Evolutionary conservation across 2,329 filamentous ascomycete species (phyloP), one percentile per base, ranked within the genome.

Genomic region (Exophiala spinifera): DNA sequence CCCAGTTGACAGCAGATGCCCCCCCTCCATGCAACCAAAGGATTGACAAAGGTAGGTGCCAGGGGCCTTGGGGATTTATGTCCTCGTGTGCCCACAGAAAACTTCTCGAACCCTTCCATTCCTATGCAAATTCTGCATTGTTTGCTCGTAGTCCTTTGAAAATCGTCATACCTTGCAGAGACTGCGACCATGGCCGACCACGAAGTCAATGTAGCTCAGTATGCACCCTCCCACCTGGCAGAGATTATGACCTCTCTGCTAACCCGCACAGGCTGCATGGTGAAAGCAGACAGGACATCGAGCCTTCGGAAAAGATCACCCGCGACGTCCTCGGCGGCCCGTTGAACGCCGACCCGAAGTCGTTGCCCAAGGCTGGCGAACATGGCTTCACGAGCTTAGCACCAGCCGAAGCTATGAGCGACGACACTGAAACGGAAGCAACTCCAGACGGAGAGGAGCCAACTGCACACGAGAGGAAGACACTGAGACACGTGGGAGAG

Each of bases 371-470:
- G 3, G 79, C 80, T 55, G 77, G 78, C 45, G 74, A 74, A 48
- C 78, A 82, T 64, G 79, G 80, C 46, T 82, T 70, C 20, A 72
- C 78, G 1, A 70, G 76, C 15, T 80, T 83, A 67, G 76, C 73
- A 67, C 67, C 62, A 20, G 73, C 80, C 82, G 67, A 15, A 11
- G 33, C 42, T 6, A 10, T 20, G 7, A 42, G 44, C 31, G 19
- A 34, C 14, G 43, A 53, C n/a, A 43, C 34, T 23, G 51, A 53
- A 1, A 34, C 23, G 15, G 44, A 31, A 34, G 47, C 42, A 10
- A 55, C 52, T 19, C 34, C 36, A 10, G 46, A 49, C 23, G 52
- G 46, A n/a, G 23, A 46, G 20, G 49, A 53, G 28, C 54, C 54
- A 2, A 56, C 28, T 21, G 49, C 49, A 20, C 21, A 49, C 7